Percentiles rank a stretch among this genome's conserved stretches.
Evolutionary conservation across 371 early-diverging fungal species (phyloP).

Genomic region (Mucor circinelloides): DNA sequence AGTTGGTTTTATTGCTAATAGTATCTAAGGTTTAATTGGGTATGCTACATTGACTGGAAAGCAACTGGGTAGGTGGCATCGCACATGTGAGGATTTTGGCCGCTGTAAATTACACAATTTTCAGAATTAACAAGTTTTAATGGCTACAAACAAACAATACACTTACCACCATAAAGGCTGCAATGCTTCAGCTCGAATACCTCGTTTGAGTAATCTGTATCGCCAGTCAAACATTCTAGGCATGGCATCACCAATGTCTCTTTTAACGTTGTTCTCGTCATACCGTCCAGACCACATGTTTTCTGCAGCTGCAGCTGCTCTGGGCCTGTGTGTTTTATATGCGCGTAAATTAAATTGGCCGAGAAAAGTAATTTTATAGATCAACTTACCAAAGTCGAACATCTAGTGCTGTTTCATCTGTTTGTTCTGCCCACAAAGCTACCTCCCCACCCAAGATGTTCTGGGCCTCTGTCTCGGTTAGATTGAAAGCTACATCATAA

Average conservation of each 20-base stretch:
- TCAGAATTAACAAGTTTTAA: neutral
- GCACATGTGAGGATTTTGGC: constrained; percentile 45
- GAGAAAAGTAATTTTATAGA: neutral
- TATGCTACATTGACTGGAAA: neutral
- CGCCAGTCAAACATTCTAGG: constrained; percentile 77
- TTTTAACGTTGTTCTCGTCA: constrained; percentile 54
- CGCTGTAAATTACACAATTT: constrained; percentile 19
- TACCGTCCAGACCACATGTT: constrained; percentile 76
- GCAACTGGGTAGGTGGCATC: constrained; percentile 27
- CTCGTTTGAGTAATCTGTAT: constrained; percentile 68
- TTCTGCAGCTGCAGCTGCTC: constrained; percentile 60
- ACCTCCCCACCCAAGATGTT: constrained; percentile 53
- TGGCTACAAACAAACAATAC: neutral
- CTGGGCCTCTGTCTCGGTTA: constrained; percentile 57
- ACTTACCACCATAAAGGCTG: constrained; percentile 81
- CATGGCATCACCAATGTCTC: constrained; percentile 63
- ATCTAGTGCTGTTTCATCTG: constrained; percentile 68
- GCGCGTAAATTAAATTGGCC: neutral
- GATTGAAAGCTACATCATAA: constrained; percentile 67
- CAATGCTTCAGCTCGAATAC: constrained; percentile 69
- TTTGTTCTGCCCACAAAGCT: constrained; percentile 77
- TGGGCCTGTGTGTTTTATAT: constrained; percentile 28
- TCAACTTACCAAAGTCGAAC: constrained; percentile 57
- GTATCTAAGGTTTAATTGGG: neutral
- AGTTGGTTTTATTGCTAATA: neutral